phyloP scores from a whole-genome alignment of 2,329 filamentous ascomycete species.

The Aspergillus oerlinghausenensis region DNA sequence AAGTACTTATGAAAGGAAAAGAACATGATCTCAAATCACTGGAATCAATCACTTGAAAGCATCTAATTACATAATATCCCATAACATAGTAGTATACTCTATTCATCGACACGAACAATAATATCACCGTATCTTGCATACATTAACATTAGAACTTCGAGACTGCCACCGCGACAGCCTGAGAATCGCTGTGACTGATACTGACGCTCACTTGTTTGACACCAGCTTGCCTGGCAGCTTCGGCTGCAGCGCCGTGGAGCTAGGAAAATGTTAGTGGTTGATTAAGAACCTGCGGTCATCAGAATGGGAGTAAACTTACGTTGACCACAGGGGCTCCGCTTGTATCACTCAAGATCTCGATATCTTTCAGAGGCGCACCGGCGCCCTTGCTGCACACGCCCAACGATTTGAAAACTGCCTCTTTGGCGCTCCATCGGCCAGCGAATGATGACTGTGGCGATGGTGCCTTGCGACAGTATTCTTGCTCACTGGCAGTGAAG shows the following conservation, averaged over 20 bases:
- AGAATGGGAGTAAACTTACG: slow-evolving; percentile 54
- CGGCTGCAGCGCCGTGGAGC: slow-evolving; percentile 80
- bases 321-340: slow-evolving; percentile 78
- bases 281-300: slow-evolving; percentile 7
- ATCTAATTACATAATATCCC: neutral
- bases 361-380: slow-evolving; percentile 85
- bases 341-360: slow-evolving; percentile 81
- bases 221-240: slow-evolving; percentile 78
- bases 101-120: slow-evolving; percentile 1
- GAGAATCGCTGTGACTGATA: slow-evolving; percentile 91
- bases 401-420: slow-evolving; percentile 96
- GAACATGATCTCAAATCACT: neutral
- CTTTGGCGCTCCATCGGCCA: slow-evolving; percentile 94
- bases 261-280: slow-evolving; percentile 41
- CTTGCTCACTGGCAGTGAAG: slow-evolving; percentile 79
- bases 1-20: neutral
- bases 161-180: slow-evolving; percentile 91
- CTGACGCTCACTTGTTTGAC: slow-evolving; percentile 87
- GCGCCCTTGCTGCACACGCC: slow-evolving; percentile 82
- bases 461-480: slow-evolving; percentile 77
- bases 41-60: neutral
- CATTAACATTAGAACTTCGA: slow-evolving; percentile 62
- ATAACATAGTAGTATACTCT: neutral
- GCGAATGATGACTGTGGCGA: slow-evolving; percentile 87
- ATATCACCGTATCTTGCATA: neutral